These are phyloP conservation scores for Tilletia indica DNA, from an alignment of 1,284 basidiomycete species.

Conservation along the genomic window DNA sequence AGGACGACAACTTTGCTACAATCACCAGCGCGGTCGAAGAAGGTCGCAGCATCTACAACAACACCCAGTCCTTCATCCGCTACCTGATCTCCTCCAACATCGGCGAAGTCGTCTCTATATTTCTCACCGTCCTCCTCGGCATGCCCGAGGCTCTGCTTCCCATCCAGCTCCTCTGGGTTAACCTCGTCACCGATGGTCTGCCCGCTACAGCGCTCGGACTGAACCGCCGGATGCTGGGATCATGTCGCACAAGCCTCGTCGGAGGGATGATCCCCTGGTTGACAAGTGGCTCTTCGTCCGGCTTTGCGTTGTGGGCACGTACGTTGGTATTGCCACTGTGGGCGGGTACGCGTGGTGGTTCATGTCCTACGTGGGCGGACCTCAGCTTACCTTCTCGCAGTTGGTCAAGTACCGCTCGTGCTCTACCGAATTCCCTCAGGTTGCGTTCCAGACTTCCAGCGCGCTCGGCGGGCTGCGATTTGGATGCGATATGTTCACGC, in stretches of 20 bases:
- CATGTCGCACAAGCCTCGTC: slow-evolving; percentile 87
- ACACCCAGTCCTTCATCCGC: slow-evolving; percentile 96
- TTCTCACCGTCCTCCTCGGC: slow-evolving; percentile 90
- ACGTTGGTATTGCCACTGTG: slow-evolving; percentile 92
- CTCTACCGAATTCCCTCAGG: slow-evolving; percentile 70
- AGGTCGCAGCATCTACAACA: slow-evolving; percentile 95
- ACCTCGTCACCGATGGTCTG: slow-evolving; percentile 69
- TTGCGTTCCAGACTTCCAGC: background rate
- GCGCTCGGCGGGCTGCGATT: slow-evolving; percentile 57
- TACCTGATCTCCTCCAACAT: slow-evolving; percentile 86
- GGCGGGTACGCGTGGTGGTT: slow-evolving; percentile 99
- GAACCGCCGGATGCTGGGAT: slow-evolving; percentile 86
- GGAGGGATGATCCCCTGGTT: slow-evolving; percentile 83
- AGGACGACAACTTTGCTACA: slow-evolving; percentile 59
- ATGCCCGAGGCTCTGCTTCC: slow-evolving; percentile 99
- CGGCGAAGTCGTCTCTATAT: slow-evolving; percentile 95
- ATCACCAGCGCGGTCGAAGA: slow-evolving; percentile 68
- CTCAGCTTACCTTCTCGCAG: slow-evolving; percentile 88
- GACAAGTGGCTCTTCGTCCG: slow-evolving; percentile 92
- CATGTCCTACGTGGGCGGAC: slow-evolving; percentile 80
- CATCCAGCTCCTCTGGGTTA: slow-evolving; percentile 86
- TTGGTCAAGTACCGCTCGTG: slow-evolving; percentile 72
- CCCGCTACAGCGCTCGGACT: slow-evolving; percentile 98
- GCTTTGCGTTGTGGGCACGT: slow-evolving; percentile 86
- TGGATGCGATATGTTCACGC: slow-evolving; percentile 90